Percentiles rank a stretch among this genome's conserved stretches.
Conservation (phyloP, 169 alveolate genomes). For the Eimeria mitis region DNA sequence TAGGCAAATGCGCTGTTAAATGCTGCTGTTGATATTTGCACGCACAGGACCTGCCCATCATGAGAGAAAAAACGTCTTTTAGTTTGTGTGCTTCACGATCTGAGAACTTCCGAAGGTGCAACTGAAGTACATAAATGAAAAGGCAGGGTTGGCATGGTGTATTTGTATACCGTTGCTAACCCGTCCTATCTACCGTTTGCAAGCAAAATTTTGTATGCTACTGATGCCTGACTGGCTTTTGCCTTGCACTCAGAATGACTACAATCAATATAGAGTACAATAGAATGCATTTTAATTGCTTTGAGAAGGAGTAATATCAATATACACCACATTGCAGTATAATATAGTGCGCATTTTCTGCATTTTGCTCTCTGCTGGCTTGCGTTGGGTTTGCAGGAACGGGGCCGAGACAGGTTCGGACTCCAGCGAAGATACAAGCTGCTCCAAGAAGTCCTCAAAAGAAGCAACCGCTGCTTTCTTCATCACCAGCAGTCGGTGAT, state of each 20-base stretch:
- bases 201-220: too few relatives aligned
- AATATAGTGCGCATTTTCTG: neutral
- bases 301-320: too few relatives aligned
- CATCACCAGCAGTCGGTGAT: neutral
- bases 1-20: neutral
- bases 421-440: neutral
- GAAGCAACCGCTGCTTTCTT: neutral
- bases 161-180: too few relatives aligned
- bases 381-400: conserved; percentile 18
- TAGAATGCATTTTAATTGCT: too few relatives aligned
- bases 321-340: too few relatives aligned
- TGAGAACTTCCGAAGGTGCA: too few relatives aligned
- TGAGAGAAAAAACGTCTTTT: neutral
- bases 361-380: neutral
- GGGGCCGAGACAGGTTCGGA: neutral
- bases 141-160: too few relatives aligned
- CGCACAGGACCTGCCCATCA: neutral
- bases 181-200: too few relatives aligned
- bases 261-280: too few relatives aligned
- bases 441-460: neutral
- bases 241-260: too few relatives aligned
- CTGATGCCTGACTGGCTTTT: too few relatives aligned
- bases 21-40: neutral
- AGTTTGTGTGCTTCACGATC: neutral
- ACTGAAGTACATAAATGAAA: too few relatives aligned